Base-by-base conservation (phyloP, 768 basidiomycete genomes). In the Kwoniella bestiolae region DNA sequence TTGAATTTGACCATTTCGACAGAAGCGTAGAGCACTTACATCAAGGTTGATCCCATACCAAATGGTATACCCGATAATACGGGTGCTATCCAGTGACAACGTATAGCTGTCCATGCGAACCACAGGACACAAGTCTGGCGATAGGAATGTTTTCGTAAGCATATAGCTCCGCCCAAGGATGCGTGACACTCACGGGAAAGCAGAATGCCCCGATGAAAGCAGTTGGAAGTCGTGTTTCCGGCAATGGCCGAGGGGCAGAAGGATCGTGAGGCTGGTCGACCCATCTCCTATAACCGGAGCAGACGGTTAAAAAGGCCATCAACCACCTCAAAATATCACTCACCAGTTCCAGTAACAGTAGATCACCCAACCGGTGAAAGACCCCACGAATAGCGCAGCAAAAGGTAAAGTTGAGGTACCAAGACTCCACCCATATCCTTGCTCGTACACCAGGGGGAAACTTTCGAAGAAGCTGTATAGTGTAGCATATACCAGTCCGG, bases 391-490 rank as follows among this genome's bases (percentile, higher is more conserved):
- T 47, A 77, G 67, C 2, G 71, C 74, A 46, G 77, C 60, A 66
- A 68, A 79, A 26, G 76, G 76, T 0, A 80, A 57, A 0, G 72
- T 70, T 1, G 46, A 35, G 4, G 68, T 18, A 26, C 72, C 71
- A 29, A 71, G 65, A 31, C 31, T 66, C 71, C 75, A 75, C 12
- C 60, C 55, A 68, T 77, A 61, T 44, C 66, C 67, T 4, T 75
- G 71, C 35, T 35, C 47, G 68, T 77, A 82, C 25, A 80, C 73
- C 29, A 81, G 32, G 0, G 78, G 79, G 68, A 79, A 79, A 3
- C 66, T 67, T 62, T 81, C 81, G 70, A 82, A 77, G 60, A 66
- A 78, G n/a, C 58, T 52, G 56, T 72, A 71, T 9, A 71, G 63
- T 3, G 66, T 70, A 65, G 63, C 70, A 62, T 75, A 77, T 53